Conservation (phyloP, 2,329 filamentous ascomycete species). For the Alternaria conjuncta region DNA sequence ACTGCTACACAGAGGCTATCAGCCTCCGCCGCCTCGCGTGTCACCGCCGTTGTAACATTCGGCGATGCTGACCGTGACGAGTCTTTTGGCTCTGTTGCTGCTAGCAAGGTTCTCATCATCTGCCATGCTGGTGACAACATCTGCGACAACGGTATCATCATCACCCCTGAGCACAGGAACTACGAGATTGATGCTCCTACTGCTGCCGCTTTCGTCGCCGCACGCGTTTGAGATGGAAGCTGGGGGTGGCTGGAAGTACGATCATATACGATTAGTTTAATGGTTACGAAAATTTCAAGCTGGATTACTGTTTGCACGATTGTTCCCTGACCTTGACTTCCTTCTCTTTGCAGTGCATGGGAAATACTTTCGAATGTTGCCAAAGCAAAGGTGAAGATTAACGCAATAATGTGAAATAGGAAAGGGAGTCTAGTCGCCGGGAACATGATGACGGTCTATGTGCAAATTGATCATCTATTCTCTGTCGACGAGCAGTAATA, state of each 20-base stretch:
- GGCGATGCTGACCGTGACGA: slow-evolving; percentile 46
- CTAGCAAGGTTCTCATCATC: slow-evolving; percentile 42
- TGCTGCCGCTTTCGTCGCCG: slow-evolving; percentile 32
- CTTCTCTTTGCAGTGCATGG: background rate
- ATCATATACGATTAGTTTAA: background rate
- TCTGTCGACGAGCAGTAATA: background rate
- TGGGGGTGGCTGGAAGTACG: background rate
- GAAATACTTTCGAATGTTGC: background rate
- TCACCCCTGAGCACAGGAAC: slow-evolving; percentile 32
- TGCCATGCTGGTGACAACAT: slow-evolving; percentile 48
- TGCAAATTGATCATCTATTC: background rate
- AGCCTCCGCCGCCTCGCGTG: slow-evolving; percentile 26
- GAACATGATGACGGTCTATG: background rate
- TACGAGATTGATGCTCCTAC: slow-evolving; percentile 33
- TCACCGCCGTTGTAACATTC: slow-evolving; percentile 45
- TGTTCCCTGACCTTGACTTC: background rate
- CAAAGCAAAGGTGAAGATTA: background rate
- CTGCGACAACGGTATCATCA: slow-evolving; percentile 35
- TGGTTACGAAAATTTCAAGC: background rate
- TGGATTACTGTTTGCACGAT: background rate
- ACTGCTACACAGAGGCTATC: slow-evolving; percentile 48
- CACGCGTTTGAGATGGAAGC: slow-evolving; percentile 7
- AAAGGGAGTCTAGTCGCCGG: background rate
- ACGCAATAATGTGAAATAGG: too few relatives aligned
- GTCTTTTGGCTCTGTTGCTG: slow-evolving; percentile 35